Evolutionary conservation across 371 early-diverging fungal genomes (phyloP).

Genomic region (Mortierella sp.): DNA sequence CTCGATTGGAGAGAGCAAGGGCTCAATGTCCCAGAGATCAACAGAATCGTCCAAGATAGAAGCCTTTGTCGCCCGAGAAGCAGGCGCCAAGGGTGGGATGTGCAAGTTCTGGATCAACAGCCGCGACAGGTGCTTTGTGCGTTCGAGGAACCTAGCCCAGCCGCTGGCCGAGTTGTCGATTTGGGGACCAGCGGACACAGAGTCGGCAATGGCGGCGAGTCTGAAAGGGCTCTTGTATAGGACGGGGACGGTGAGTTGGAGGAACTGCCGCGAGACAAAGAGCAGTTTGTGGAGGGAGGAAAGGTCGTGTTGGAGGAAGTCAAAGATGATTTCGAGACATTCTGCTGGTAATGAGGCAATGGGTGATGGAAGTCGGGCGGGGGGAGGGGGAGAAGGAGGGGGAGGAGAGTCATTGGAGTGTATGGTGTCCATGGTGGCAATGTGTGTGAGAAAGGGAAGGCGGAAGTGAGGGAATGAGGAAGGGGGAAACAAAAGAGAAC

Average conservation of each 20-base stretch:
- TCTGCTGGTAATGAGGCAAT: slow-evolving; percentile 28
- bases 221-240: slow-evolving; percentile 48
- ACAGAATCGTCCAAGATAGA: slow-evolving; percentile 22
- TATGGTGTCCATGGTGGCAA: slow-evolving; percentile 2
- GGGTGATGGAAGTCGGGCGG: background rate
- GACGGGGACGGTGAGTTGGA: slow-evolving; percentile 39
- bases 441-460: background rate
- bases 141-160: slow-evolving; percentile 14
- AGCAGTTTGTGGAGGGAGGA: slow-evolving; percentile 31
- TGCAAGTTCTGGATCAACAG: slow-evolving; percentile 33
- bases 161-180: background rate
- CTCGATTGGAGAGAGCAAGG: slow-evolving; percentile 12
- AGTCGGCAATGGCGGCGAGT: slow-evolving; percentile 19
- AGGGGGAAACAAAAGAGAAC: background rate
- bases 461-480: background rate
- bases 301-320: slow-evolving; percentile 27
- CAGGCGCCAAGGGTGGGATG: slow-evolving; percentile 8
- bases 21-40: slow-evolving; percentile 21
- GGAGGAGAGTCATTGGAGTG: background rate
- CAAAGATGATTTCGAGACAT: slow-evolving; percentile 50
- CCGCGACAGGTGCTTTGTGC: slow-evolving; percentile 26
- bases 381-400: background rate
- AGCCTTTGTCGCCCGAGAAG: background rate
- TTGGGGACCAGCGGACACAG: background rate
- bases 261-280: slow-evolving; percentile 37